phyloP scores from a whole-genome alignment of 2,329 filamentous ascomycete genomes.

The Leptographium wingfieldii region DNA sequence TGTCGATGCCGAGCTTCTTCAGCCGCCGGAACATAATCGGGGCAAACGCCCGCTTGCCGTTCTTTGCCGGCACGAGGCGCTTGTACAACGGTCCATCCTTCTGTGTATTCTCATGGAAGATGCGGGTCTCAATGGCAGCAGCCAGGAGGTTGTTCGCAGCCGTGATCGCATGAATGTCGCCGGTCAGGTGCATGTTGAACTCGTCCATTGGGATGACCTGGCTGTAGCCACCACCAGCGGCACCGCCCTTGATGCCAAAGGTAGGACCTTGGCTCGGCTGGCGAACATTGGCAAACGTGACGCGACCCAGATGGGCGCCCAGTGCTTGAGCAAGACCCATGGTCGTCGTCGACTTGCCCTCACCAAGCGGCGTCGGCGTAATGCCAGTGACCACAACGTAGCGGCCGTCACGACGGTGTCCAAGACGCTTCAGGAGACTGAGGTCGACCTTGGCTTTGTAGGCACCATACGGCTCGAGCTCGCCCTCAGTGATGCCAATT shows the following conservation, averaged over 20 bases:
- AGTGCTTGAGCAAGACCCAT: conserved; percentile 90
- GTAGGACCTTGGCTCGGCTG: conserved; percentile 96
- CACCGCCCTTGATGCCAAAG: conserved; percentile 97
- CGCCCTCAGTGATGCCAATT: conserved; percentile 74
- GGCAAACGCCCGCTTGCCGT: conserved; percentile 74
- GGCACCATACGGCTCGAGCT: conserved; percentile 87
- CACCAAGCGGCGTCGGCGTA: conserved; percentile 88
- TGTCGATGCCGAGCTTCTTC: conserved; percentile 91
- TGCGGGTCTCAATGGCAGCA: conserved; percentile 91
- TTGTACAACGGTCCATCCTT: conserved; percentile 81
- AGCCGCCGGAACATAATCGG: conserved; percentile 87
- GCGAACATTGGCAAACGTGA: conserved; percentile 92
- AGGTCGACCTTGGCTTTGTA: conserved; percentile 95
- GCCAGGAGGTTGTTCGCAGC: conserved; percentile 95
- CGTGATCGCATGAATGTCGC: conserved; percentile 94
- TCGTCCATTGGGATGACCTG: conserved; percentile 99
- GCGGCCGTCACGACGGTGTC: conserved; percentile 76
- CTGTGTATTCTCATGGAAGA: conserved; percentile 95
- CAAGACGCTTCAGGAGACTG: conserved; percentile 65
- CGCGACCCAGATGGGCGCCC: conserved; percentile 72
- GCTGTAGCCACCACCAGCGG: conserved; percentile 93
- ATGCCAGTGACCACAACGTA: conserved; percentile 94
- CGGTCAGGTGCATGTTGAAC: conserved; percentile 95
- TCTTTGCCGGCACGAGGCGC: conserved; percentile 78
- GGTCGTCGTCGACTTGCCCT: conserved; percentile 97